Conservation (phyloP, 2,329 filamentous ascomycete species). For the Huntiella bhutanensis region DNA sequence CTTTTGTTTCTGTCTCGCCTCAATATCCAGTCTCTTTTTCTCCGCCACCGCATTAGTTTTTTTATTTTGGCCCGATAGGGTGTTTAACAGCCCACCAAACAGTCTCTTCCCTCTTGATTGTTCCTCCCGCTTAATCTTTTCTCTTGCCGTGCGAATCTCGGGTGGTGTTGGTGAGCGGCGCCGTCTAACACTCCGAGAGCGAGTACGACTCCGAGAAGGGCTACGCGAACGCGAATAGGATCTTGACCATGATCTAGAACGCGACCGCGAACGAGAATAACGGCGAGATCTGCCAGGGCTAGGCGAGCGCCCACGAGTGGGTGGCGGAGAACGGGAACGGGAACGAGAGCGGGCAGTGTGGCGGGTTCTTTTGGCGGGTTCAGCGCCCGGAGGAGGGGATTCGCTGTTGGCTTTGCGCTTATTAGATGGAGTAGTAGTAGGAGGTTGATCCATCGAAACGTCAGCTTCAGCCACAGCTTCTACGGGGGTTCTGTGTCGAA, state of each 20-base stretch:
- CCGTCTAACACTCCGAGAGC: neutral
- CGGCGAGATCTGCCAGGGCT: neutral
- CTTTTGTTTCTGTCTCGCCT: slow-evolving; percentile 62
- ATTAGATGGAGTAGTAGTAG: neutral
- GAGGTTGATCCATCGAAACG: no score
- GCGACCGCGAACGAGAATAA: slow-evolving; percentile 2
- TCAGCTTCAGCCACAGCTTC: no score
- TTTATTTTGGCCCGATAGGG: slow-evolving; percentile 38
- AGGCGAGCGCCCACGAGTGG: neutral
- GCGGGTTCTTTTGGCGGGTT: slow-evolving; percentile 7
- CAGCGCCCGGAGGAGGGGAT: neutral
- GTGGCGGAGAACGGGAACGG: neutral
- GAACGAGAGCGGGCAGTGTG: neutral
- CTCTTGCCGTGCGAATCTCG: neutral
- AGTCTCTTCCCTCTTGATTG: slow-evolving; percentile 68
- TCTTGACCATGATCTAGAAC: neutral
- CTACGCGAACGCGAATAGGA: slow-evolving; percentile 1
- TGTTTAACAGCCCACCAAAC: slow-evolving; percentile 65
- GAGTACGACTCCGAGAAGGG: neutral
- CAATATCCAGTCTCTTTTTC: slow-evolving; percentile 58
- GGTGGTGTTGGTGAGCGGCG: slow-evolving; percentile 1
- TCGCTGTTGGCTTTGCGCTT: slow-evolving; percentile 10
- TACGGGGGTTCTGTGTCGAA: no score
- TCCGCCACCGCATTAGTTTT: slow-evolving; percentile 2
- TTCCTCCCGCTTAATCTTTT: slow-evolving; percentile 38